Base-by-base conservation (phyloP, 441 rosid species). In the Euphorbia corollata region DNA sequence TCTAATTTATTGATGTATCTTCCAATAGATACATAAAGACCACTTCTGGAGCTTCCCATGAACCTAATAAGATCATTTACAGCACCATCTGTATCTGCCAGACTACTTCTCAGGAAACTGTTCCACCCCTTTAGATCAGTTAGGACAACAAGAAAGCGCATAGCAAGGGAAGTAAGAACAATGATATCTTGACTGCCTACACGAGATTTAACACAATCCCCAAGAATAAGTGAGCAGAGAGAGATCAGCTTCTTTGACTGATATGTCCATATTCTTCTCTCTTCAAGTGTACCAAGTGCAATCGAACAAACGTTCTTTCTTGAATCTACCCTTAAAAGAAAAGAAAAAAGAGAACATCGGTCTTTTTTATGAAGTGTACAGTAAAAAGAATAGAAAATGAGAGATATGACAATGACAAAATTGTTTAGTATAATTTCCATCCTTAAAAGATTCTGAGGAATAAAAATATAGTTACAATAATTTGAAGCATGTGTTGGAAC, bases 41-140 rank as follows among this genome's bases (percentile, higher is more conserved):
- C 88, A 80, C 98, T 84, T 79, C 77, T 72, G 73, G 60, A 68
- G 76, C 77, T 88, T 78, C 94, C 98, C 78, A 91, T 73, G 74
- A 81, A 90, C 72, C 73, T 71, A 73, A 91, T 72, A 66, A 88
- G 74, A 72, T 73, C 77, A 76, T 77, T 85, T 63, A 84, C 89
- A 61, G 88, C 86, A 56, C 41, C 73, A 68, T 87, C 83, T 63
- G 86, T 86, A 76, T 80, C 90, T 74, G 66, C 72, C 69, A 69
- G 63, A 71, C 69, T 79, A 57, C 77, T 65, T 54, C 79, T 71
- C 69, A 75, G 63, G 67, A 75, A 67, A 66, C 79, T 71, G 78
- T 78, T 90, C 97, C 98, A 91, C 38, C 80, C 84, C 72, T 91
- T 91, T 61, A 75, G 65, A 82, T 94, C 97, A 68, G 95, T 91